Conservation (phyloP, 768 basidiomycete species). For the Phlebiopsis flavidoalba region DNA sequence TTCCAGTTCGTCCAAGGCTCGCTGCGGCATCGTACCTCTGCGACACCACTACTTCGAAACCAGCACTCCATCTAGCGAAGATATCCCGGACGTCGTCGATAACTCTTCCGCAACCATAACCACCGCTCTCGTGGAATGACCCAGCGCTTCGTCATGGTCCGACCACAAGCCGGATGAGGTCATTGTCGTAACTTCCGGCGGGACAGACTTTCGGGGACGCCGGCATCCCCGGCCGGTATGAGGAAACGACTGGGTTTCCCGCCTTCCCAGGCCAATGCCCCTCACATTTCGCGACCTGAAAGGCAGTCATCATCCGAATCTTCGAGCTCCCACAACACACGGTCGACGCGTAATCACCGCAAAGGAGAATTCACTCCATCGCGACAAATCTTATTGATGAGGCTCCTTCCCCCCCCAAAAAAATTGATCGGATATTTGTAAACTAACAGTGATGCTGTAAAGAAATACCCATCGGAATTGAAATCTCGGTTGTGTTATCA, state of each 20-base stretch:
- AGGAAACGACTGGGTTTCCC: not conserved
- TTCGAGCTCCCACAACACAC: not conserved
- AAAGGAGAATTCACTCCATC: slow-evolving; percentile 4
- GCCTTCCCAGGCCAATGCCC: slow-evolving; percentile 6
- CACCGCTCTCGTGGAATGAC: not conserved
- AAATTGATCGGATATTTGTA: slow-evolving; percentile 16
- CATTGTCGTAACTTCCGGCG: not conserved
- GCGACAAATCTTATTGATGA: slow-evolving; percentile 10
- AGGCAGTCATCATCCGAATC: not conserved
- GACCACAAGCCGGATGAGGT: not conserved
- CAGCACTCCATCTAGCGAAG: not conserved
- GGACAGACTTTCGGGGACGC: not conserved
- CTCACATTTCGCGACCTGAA: slow-evolving; percentile 3
- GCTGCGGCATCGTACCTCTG: slow-evolving; percentile 16
- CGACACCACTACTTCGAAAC: not conserved
- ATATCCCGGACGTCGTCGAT: not conserved
- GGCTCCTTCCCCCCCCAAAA: too few species aligned
- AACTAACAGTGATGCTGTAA: not conserved
- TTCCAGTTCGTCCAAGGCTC: slow-evolving; percentile 4
- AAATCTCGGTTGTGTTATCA: too few species aligned
- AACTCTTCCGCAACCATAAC: not conserved
- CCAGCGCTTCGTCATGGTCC: not conserved
- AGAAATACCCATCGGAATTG: too few species aligned
- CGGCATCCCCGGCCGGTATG: not conserved
- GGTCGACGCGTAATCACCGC: not conserved